Conservation (phyloP, 768 basidiomycete species). For the Hortiboletus campestris region DNA sequence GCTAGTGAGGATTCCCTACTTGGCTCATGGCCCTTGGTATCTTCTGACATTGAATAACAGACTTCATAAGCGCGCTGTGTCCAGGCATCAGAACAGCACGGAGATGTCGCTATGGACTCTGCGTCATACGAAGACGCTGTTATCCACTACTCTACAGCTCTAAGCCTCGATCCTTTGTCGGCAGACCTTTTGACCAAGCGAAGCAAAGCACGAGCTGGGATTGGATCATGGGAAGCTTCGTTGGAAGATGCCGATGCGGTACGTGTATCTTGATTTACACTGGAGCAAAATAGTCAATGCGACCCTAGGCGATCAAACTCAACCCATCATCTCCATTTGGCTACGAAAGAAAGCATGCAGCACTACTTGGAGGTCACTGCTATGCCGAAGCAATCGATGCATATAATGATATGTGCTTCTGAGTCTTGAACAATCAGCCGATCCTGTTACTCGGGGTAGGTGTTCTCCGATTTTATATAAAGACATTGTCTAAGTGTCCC, state of each 20-base stretch:
- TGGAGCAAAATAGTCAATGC: background rate
- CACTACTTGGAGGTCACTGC: background rate
- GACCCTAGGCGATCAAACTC: background rate
- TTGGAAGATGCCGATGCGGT: background rate
- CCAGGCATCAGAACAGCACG: background rate
- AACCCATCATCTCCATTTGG: constrained; percentile 1
- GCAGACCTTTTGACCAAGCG: background rate
- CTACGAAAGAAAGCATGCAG: constrained; percentile 1
- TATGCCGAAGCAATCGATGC: constrained; percentile 3
- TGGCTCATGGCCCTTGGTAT: too few relatives aligned
- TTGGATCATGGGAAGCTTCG: background rate
- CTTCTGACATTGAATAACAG: background rate
- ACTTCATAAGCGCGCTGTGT: background rate
- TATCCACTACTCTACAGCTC: background rate
- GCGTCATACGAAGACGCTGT: background rate
- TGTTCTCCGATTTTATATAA: background rate
- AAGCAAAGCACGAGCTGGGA: background rate
- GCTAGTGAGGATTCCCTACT: background rate
- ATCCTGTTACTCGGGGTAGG: background rate
- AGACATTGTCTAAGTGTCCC: background rate
- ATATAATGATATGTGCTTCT: background rate
- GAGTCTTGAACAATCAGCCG: background rate
- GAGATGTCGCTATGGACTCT: background rate
- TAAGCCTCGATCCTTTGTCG: background rate
- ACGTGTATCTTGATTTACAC: background rate